Evolutionary conservation across 2,329 filamentous ascomycete genomes (phyloP), one percentile per base, ranked within the genome.

Genomic region (Penicillium sp.): DNA sequence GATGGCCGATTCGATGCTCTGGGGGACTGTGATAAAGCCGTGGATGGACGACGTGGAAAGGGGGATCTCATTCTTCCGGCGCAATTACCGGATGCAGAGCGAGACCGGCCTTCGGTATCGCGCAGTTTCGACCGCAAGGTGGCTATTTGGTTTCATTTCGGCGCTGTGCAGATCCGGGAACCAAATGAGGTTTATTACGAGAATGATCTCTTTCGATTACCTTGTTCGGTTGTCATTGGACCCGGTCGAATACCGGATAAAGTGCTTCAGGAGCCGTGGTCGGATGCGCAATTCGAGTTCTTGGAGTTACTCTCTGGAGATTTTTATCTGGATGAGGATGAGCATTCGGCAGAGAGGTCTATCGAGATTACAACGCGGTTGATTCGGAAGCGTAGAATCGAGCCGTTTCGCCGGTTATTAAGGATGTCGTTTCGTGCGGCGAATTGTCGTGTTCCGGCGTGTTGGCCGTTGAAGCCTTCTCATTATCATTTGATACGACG

Each of bases 251-350:
- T 82, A 45, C 79, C 79, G 0, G 73, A 79, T 47, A 75, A 76
- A 53, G 59, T 82, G 1, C 73, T 82, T 3, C 59, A 66, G 8
- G 49, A 66, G 0, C 78, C 79, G 4, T 81, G 78, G 78, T 78
- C 77, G 0, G 67, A 73, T 5, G 59, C 72, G 8, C 77, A 79
- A 42, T 68, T 81, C 5, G 73, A 76, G 28, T 73, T 81, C 10
- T 70, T 82, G 2, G 67, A 74, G 15, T 62, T 81, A 0, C 64
- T 82, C 0, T 71, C 76, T 1, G 60, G 63, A 15, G 73, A 75
- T 30, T 76, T 77, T 6, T 79, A 76, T 40, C 69, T 79, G n/a
- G 77, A 80, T 54, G 73, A 75, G 24, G 73, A 78, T 35, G 63
- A 70, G 37, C 61, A 55, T 3, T 44, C 42, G 0, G 67, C 64